Percentiles rank a stretch among this genome's conserved stretches.
Evolutionary conservation across 2,329 filamentous ascomycete genomes (phyloP).

Genomic region (Amauroascus verrucosus): DNA sequence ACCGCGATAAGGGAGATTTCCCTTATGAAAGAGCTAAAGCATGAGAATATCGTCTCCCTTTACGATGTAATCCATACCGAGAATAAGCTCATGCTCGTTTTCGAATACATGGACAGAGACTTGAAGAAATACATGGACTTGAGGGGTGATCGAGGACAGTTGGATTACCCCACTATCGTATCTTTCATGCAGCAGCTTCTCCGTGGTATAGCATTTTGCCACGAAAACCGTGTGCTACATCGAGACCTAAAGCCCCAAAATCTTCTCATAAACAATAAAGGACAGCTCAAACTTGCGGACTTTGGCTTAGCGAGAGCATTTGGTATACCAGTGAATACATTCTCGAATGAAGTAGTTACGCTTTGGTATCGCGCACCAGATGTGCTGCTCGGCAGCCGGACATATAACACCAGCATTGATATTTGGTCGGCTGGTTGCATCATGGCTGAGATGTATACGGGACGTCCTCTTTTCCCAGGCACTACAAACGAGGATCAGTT

Average conservation of each 20-base stretch:
- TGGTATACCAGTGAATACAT: conserved; percentile 94
- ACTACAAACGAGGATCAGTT: conserved; percentile 98
- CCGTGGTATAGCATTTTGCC: conserved; percentile 92
- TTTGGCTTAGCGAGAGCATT: conserved; percentile 91
- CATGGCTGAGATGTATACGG: conserved; percentile 99
- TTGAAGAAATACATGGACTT: conserved; percentile 98
- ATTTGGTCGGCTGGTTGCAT: conserved; percentile 99
- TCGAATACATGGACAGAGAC: conserved; percentile 98
- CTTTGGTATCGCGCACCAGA: conserved; percentile 97
- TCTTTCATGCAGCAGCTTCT: conserved; percentile 98
- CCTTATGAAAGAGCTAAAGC: conserved; percentile 98
- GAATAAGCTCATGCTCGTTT: conserved; percentile 99
- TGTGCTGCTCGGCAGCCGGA: conserved; percentile 82
- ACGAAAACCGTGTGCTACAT: conserved; percentile 92
- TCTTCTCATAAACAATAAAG: conserved; percentile 85
- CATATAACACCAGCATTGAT: conserved; percentile 99
- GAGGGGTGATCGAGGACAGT: conserved; percentile 73
- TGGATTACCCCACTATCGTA: conserved; percentile 87
- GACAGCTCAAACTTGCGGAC: conserved; percentile 82
- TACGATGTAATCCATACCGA: conserved; percentile 99
- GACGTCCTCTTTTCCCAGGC: conserved; percentile 86
- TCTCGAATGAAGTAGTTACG: conserved; percentile 95
- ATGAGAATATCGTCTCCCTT: conserved; percentile 93
- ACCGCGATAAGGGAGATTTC: conserved; percentile 98
- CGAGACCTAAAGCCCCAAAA: conserved; percentile 95